phyloP scores from a whole-genome alignment of 352 stramenopile species.

The Achlya hypogyna region DNA sequence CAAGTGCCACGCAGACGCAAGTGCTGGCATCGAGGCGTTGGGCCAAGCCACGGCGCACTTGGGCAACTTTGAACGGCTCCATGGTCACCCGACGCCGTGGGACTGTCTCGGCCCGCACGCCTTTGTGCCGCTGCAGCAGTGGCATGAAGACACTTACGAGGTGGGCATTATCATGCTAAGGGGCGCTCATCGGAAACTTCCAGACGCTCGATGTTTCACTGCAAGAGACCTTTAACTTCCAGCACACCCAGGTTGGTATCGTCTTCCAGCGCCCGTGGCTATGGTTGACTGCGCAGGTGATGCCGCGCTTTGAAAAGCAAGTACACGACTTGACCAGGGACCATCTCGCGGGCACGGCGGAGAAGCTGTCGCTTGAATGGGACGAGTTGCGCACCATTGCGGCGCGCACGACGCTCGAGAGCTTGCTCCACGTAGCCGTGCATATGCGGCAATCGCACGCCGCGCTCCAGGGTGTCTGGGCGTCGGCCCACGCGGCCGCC shows the following conservation, averaged over 20 bases:
- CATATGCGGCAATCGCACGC: not conserved
- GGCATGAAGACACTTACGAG: not conserved
- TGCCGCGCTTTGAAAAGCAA: constrained; percentile 14
- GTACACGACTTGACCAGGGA: constrained; percentile 9
- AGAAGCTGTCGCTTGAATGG: constrained; percentile 13
- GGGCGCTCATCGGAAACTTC: not conserved
- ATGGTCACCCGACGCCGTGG: constrained; percentile 1
- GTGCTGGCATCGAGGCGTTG: not conserved
- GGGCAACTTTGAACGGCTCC: constrained; percentile 3
- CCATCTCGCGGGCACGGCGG: not conserved
- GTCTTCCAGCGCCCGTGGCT: not conserved
- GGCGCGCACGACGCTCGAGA: not conserved
- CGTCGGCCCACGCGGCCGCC: not conserved
- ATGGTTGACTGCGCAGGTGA: not conserved
- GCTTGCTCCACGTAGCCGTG: constrained; percentile 3
- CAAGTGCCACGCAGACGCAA: not conserved
- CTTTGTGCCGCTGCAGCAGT: not conserved
- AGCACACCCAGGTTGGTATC: not conserved
- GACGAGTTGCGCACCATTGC: constrained; percentile 1
- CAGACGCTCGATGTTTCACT: constrained; percentile 6
- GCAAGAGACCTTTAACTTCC: constrained; percentile 9
- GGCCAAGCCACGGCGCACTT: not conserved
- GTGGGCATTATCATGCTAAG: not conserved
- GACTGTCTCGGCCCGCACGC: not conserved
- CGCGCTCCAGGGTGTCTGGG: not conserved